Base-by-base conservation (phyloP, 192 early-diverging fungal genomes). In the Jimgerdemannia flammicorona region DNA sequence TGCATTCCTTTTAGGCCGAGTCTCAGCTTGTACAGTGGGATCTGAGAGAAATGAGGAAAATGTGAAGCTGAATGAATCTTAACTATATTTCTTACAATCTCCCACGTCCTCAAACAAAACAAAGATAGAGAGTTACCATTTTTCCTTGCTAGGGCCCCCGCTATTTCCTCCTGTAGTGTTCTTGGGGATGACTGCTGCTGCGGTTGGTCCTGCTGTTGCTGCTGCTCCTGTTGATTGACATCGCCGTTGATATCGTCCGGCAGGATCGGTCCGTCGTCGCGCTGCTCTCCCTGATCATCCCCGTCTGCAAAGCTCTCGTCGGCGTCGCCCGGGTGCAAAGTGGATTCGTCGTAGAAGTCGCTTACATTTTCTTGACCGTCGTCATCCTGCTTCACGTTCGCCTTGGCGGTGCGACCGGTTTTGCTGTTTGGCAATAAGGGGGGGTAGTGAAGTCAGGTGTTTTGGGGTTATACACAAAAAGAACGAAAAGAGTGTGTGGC, bases 331-430 rank as follows among this genome's bases (percentile, higher is more conserved):
- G 49, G 49, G 14, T 59, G 49, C 49, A 59, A 6, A 6, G 49
- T 59, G 8, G 49, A 59, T 18, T 68, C 29, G 18, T 68, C 29
- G 67, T 14, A 68, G 19, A 68, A 68, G 18, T 68, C 67, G 40
- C 67, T 68, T 6, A 68, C 19, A 41, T 68, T 68, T 4, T 68
- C 67, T 19, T 14, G 67, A 41, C 67, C 67, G 18, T 68, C 67
- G 7, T 20, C 67, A 18, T 68, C 67, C 67, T 68, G 6, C 67
- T 19, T 20, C 19, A 68, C 67, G 9, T 20, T 68, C 6, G 29
- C 6, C 67, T 68, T 68, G 2, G 19, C 67, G 67, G 67, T 40
- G 40, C 7, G 9, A 19, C 67, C 67, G 9, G 67, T 68, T 68
- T 68, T 68, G 19, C 67, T 68, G 67, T 29, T 29, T 29, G 29